Percentiles rank a stretch among this genome's conserved stretches.
phyloP scores from a whole-genome alignment of 345 rosid species.

The Gossypioides kirkii region DNA sequence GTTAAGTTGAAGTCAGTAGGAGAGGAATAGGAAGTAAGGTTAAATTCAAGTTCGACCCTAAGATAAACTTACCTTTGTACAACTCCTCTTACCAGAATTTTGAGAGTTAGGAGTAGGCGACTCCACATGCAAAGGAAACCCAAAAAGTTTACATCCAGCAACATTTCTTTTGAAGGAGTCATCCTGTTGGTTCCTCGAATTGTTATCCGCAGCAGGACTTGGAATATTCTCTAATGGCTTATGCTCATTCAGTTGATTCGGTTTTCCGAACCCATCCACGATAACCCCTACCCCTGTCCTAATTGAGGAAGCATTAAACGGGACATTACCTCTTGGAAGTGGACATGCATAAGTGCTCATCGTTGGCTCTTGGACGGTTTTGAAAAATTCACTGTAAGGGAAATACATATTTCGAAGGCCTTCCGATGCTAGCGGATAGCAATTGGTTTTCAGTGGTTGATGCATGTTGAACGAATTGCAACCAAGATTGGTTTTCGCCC shows the following conservation, averaged over 20 bases:
- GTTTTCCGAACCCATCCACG: constrained; percentile 38
- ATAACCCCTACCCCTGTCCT: constrained; percentile 19
- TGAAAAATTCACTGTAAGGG: constrained; percentile 37
- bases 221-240: constrained; percentile 31
- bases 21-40: constrained; percentile 14
- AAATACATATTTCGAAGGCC: constrained; percentile 37
- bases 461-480: constrained; percentile 38
- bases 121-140: constrained; percentile 64
- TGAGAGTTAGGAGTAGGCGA: constrained; percentile 41
- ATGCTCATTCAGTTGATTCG: constrained; percentile 32
- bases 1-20: constrained; percentile 10
- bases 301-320: constrained; percentile 28
- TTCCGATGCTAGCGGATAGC: constrained; percentile 50
- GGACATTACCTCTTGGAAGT: constrained; percentile 35
- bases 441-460: constrained; percentile 43
- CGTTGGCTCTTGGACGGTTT: constrained; percentile 32
- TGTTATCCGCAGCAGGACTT: constrained; percentile 32
- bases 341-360: constrained; percentile 27
- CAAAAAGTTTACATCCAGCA: constrained; percentile 73
- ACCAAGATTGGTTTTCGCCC: constrained; percentile 46
- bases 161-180: constrained; percentile 33
- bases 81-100: constrained; percentile 80
- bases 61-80: constrained; percentile 64
- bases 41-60: constrained; percentile 3
- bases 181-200: constrained; percentile 34